These are phyloP conservation scores for Tricholoma matsutake DNA, from an alignment of 768 basidiomycete genomes.

Conservation along the genomic window DNA sequence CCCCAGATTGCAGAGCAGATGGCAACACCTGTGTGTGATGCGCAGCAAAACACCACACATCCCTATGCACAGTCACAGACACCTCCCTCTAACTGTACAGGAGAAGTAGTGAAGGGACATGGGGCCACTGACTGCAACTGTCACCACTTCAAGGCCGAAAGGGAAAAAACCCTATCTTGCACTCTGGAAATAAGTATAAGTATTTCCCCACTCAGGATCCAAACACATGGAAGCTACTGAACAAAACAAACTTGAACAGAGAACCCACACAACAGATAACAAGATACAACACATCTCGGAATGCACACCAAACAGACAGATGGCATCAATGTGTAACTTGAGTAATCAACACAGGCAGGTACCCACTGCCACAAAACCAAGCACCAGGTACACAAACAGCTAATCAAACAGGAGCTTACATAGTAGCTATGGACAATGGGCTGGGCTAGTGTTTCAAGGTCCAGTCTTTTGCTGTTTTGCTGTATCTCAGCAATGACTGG, in stretches of 20 bases:
- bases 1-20: too few relatives aligned
- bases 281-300: background rate
- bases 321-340: too few relatives aligned
- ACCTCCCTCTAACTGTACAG: constrained; percentile 20
- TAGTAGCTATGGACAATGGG: too few relatives aligned
- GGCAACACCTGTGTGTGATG: too few relatives aligned
- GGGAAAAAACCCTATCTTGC: constrained; percentile 6
- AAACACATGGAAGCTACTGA: constrained; percentile 7
- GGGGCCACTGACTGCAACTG: constrained; percentile 22
- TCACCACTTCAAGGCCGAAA: constrained; percentile 11
- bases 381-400: background rate
- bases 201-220: constrained; percentile 13
- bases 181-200: constrained; percentile 13
- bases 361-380: background rate
- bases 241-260: background rate
- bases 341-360: background rate
- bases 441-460: too few relatives aligned
- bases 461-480: too few relatives aligned
- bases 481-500: too few relatives aligned
- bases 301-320: background rate
- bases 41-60: constrained; percentile 16
- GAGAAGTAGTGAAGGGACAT: constrained; percentile 16
- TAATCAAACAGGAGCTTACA: background rate
- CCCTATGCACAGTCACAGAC: constrained; percentile 10
- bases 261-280: background rate